A percentile compares a stretch with the other conserved stretches of the same genome.
These are phyloP conservation scores for Herpomyces periplanetae DNA, from an alignment of 2,329 filamentous ascomycete genomes.

Conservation along the genomic window DNA sequence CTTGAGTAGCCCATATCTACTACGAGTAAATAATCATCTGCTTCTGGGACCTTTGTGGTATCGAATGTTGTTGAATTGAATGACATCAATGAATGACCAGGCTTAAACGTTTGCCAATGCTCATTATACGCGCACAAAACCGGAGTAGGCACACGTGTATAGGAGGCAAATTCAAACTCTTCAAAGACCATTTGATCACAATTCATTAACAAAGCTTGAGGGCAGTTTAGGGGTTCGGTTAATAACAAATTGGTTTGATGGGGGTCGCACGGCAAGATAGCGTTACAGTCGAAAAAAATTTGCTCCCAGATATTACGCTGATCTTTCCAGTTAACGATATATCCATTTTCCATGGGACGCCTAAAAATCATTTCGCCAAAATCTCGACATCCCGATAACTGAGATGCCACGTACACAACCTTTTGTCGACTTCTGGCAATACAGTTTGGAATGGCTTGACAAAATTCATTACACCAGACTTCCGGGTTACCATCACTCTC, in stretches of 20 bases:
- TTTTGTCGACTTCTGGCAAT: conserved; percentile 22
- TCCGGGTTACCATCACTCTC: conserved; percentile 8
- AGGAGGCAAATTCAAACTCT: conserved; percentile 66
- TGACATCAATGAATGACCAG: conserved; percentile 3
- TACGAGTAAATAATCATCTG: conserved; percentile 45
- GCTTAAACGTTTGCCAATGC: not conserved
- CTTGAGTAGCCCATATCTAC: conserved; percentile 77
- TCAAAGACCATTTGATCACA: conserved; percentile 93
- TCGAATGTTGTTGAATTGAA: conserved; percentile 9
- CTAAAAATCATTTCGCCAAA: conserved; percentile 63
- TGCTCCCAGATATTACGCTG: conserved; percentile 85
- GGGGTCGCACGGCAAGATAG: conserved; percentile 24
- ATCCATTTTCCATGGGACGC: conserved; percentile 69
- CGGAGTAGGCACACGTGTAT: conserved; percentile 19
- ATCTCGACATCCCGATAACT: conserved; percentile 39
- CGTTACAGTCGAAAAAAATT: conserved; percentile 32
- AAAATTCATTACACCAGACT: conserved; percentile 11
- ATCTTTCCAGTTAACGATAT: conserved; percentile 79
- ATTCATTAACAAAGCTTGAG: conserved; percentile 44
- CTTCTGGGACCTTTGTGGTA: conserved; percentile 6
- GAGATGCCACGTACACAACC: conserved; percentile 36
- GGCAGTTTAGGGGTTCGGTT: conserved; percentile 45
- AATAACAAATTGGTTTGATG: conserved; percentile 45
- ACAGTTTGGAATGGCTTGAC: conserved; percentile 44
- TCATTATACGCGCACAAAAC: not conserved